Percentiles rank a stretch among this genome's conserved stretches.
Conservation (phyloP, 2,329 filamentous ascomycete genomes). For the Diplodia seriata region DNA sequence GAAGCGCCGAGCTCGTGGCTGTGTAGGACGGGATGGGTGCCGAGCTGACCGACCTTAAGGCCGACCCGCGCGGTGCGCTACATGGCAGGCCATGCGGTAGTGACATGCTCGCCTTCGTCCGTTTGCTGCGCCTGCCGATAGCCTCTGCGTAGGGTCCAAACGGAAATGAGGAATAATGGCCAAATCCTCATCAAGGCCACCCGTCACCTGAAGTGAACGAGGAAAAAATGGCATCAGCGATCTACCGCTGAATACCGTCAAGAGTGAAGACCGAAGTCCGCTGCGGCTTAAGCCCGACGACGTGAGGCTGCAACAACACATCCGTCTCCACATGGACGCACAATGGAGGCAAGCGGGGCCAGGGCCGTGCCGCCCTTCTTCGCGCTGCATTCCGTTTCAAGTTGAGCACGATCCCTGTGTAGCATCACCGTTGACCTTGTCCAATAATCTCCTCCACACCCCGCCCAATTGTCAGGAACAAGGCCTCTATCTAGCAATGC, state of each 20-base stretch:
- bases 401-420: neutral
- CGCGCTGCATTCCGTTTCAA: neutral
- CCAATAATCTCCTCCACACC: neutral
- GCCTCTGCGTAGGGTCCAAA: neutral
- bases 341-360: neutral
- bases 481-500: neutral
- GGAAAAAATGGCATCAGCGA: neutral
- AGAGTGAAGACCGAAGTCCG: neutral
- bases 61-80: neutral
- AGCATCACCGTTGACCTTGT: neutral
- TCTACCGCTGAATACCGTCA: neutral
- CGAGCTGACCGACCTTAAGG: constrained; percentile 10
- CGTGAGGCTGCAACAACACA: neutral
- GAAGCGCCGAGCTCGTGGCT: neutral
- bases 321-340: neutral
- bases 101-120: neutral
- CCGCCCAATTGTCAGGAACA: neutral
- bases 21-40: neutral
- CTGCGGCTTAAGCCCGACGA: neutral
- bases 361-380: neutral
- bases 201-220: neutral
- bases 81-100: too few species aligned
- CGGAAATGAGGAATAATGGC: neutral
- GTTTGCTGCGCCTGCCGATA: neutral
- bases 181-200: neutral